These are phyloP conservation scores for Ogataea trehalophila DNA, from an alignment of 805 yeast genomes.

Conservation along the genomic window DNA sequence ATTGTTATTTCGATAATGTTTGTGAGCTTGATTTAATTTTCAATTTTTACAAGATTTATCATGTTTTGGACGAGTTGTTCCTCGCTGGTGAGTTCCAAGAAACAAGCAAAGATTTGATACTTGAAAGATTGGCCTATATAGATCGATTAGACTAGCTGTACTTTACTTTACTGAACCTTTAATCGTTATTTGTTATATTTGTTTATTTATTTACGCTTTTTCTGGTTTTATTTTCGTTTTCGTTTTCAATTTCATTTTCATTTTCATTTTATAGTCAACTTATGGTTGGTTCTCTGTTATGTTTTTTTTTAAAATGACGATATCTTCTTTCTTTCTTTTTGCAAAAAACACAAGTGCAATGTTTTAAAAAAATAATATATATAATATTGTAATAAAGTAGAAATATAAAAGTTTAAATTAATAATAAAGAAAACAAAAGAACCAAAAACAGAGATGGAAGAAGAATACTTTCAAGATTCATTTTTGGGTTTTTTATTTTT, in stretches of 20 bases:
- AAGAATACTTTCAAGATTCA: background rate
- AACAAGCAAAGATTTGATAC: constrained; percentile 63
- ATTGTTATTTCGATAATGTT: constrained; percentile 80
- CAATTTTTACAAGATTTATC: constrained; percentile 80
- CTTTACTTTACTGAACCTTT: background rate
- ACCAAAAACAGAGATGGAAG: background rate
- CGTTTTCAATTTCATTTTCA: too few relatives aligned
- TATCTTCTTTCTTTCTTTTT: too few relatives aligned
- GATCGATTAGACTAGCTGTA: constrained; percentile 51
- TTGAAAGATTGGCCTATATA: constrained; percentile 59
- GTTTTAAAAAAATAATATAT: too few relatives aligned
- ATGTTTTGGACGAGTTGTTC: constrained; percentile 80
- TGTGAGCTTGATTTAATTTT: constrained; percentile 93
- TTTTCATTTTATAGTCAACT: too few relatives aligned
- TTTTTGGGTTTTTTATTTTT: background rate
- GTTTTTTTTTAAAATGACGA: background rate
- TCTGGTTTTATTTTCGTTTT: background rate
- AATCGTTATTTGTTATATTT: too few relatives aligned
- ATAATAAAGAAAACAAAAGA: constrained; percentile 1
- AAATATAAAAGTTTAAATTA: background rate
- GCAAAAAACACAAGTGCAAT: too few relatives aligned
- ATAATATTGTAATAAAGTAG: background rate
- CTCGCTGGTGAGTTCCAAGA: constrained; percentile 90
- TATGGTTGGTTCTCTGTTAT: too few relatives aligned
- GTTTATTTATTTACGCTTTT: background rate